Base-by-base conservation (phyloP, 345 rosid species). In the Dipteronia sinensis region DNA sequence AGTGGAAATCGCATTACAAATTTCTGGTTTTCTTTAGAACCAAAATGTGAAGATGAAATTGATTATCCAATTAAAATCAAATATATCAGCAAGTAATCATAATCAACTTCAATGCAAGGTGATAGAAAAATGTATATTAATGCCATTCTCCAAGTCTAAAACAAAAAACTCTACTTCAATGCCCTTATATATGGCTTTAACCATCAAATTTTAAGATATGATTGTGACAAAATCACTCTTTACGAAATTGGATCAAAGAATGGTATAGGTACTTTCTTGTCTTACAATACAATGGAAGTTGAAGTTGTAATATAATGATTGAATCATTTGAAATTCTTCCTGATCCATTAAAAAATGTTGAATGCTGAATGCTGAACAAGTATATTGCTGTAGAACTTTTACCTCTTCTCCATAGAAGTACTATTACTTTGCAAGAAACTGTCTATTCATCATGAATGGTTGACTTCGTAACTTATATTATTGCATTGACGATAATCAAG, bases 401-500 rank as follows among this genome's bases (percentile, higher is more conserved):
- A 29, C 27, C 64, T 53, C 27, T 31, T 31, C 63, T 0, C 12
- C 0, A 69, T 23, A 13, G 19, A 69, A 22, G 73, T 7, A 44
- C 5, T 29, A 25, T 29, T 29, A 19, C 15, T 58, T 6, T n/a
- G 25, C n/a, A n/a, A 65, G 20, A 55, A 72, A 76, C 38, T 5
- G 22, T 65, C 72, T 44, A 13, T 4, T 55, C 0, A 51, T 22
- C 3, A 62, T 17, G 11, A 22, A 1, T 25, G 2, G 61, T 25
- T 34, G 47, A 49, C 23, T 11, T 47, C 53, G 47, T 11, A 51
- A 34, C 56, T 82, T 67, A 89, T 63, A 86, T 77, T 16, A 74
- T 29, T 38, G 89, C 81, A 53, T 82, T 85, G 63, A 89, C 29
- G 65, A 89, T 44, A 53, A 83, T 17, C 83, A 89, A 73, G 78